Evolutionary conservation across 176 grass and related monocot genomes (phyloP).

Genomic region (Neostapfia colusana): DNA sequence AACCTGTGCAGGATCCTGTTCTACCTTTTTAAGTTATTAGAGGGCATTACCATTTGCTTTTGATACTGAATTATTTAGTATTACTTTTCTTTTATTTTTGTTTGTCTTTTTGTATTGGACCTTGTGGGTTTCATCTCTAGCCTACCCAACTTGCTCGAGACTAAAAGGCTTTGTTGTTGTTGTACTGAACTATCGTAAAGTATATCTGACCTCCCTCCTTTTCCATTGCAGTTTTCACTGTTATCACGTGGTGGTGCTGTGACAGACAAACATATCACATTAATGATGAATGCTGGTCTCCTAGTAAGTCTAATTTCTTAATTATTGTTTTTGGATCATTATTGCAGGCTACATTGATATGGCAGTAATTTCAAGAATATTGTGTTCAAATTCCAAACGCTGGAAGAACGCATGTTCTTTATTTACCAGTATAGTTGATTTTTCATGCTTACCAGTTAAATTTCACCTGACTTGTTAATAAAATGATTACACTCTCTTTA

Average conservation of each 20-base stretch:
- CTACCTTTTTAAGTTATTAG: conserved; percentile 14
- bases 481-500: conserved; percentile 17
- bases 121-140: too few relatives aligned
- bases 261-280: conserved; percentile 70
- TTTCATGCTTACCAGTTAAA: conserved; percentile 20
- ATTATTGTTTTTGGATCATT: conserved; percentile 3
- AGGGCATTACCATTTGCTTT: conserved; percentile 12
- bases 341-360: neutral
- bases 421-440: neutral
- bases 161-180: too few relatives aligned
- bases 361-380: neutral
- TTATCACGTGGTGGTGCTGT: conserved; percentile 70
- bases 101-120: too few relatives aligned
- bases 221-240: conserved; percentile 65
- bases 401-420: conserved; percentile 8
- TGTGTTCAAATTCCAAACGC: conserved; percentile 18
- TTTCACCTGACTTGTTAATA: conserved; percentile 4
- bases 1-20: conserved; percentile 15
- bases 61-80: conserved; percentile 1
- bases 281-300: conserved; percentile 78
- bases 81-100: too few relatives aligned
- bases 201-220: conserved; percentile 18
- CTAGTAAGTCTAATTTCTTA: conserved; percentile 64
- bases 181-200: neutral
- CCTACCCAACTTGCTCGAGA: too few relatives aligned